phyloP scores from a whole-genome alignment of 495 filamentous ascomycete species.

The Xylaria scruposa region DNA sequence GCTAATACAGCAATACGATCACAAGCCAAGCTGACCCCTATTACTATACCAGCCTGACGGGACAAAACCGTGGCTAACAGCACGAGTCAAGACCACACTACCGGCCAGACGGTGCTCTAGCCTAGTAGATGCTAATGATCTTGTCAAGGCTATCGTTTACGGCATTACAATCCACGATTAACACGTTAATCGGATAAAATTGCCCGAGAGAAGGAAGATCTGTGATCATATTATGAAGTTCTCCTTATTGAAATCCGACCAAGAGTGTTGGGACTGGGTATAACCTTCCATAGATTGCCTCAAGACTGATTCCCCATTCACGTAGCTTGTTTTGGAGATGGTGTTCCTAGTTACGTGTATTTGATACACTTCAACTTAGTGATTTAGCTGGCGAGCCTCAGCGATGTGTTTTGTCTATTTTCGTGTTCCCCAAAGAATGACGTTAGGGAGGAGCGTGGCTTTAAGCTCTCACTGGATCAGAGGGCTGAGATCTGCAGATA shows the following conservation, averaged over 20 bases:
- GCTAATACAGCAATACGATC: neutral
- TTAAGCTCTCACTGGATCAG: neutral
- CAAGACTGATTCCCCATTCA: neutral
- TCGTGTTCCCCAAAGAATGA: constrained; percentile 19
- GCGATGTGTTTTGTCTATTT: neutral
- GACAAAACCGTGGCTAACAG: neutral
- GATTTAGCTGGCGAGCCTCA: neutral
- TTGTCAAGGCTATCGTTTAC: neutral
- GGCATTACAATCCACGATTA: neutral
- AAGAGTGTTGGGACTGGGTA: neutral
- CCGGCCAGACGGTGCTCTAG: neutral
- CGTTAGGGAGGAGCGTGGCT: constrained; percentile 20
- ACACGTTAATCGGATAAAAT: neutral
- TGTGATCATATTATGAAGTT: neutral
- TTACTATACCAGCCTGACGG: neutral
- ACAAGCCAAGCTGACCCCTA: neutral
- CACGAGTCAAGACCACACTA: neutral
- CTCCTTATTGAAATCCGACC: neutral
- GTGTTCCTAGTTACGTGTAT: neutral
- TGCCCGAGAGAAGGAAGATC: neutral
- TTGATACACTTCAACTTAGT: neutral
- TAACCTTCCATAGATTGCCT: neutral
- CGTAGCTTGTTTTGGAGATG: neutral
- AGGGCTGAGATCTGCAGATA: constrained; percentile 4
- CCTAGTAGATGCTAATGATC: neutral